Evolutionary conservation across 805 yeast species (phyloP).

Genomic region (Ogataea corticis): DNA sequence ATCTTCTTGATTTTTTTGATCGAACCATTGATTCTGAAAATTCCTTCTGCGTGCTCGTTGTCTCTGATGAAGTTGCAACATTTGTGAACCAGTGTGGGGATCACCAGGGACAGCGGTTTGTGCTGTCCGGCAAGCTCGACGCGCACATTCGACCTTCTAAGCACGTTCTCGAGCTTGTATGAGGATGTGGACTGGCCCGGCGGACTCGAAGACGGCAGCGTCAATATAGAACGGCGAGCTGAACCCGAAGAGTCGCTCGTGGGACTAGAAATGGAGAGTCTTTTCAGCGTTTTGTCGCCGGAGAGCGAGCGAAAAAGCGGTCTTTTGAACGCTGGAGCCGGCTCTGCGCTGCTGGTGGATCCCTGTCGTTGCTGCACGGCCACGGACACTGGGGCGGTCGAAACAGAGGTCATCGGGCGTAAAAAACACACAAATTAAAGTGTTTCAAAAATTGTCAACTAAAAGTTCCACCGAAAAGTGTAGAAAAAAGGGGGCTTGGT

Average conservation of each 20-base stretch:
- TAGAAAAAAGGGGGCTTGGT: not conserved
- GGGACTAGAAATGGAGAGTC: slow-evolving; percentile 18
- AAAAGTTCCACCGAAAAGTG: too few relatives aligned
- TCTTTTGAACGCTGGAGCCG: slow-evolving; percentile 9
- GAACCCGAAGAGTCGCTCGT: slow-evolving; percentile 4
- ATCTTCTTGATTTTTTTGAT: slow-evolving; percentile 34
- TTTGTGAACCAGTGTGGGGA: slow-evolving; percentile 34
- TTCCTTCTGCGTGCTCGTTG: slow-evolving; percentile 33
- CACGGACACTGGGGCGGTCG: slow-evolving; percentile 3
- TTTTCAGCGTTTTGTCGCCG: slow-evolving; percentile 14
- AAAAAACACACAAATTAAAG: not conserved
- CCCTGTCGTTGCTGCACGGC: not conserved
- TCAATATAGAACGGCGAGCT: slow-evolving; percentile 10
- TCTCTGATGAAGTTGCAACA: slow-evolving; percentile 32
- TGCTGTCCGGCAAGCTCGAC: slow-evolving; percentile 7
- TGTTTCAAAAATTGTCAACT: not conserved
- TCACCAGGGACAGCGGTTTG: slow-evolving; percentile 7
- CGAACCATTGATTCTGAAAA: slow-evolving; percentile 40
- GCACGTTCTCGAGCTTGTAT: slow-evolving; percentile 25
- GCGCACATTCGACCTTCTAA: slow-evolving; percentile 18
- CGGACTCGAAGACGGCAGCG: slow-evolving; percentile 7
- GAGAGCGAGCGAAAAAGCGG: slow-evolving; percentile 24
- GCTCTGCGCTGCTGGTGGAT: slow-evolving; percentile 1
- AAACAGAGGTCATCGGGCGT: slow-evolving; percentile 3
- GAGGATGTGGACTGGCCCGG: slow-evolving; percentile 12